phyloP scores from a whole-genome alignment of 441 rosid genomes.

The Croton setiger region DNA sequence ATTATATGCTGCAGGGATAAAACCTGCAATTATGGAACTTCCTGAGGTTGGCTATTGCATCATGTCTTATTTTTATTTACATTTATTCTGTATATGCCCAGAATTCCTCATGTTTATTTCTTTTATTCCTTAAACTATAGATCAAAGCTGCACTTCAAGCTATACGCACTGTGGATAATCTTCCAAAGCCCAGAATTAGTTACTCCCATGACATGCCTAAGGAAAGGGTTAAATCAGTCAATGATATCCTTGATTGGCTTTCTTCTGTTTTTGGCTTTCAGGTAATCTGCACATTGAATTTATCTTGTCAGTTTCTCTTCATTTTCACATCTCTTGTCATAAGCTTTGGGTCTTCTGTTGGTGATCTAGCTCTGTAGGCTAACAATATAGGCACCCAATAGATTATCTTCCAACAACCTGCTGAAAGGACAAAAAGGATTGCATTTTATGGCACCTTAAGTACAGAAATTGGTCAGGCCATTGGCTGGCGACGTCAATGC shows the following conservation, averaged over 20 bases:
- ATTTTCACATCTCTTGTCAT: conserved; percentile 12
- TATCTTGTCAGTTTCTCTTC: conserved; percentile 9
- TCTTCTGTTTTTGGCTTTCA: conserved; percentile 92
- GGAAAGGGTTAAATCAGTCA: conserved; percentile 42
- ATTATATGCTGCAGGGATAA: conserved; percentile 56
- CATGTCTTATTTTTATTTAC: conserved; percentile 8
- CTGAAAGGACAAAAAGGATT: background rate
- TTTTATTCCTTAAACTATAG: conserved; percentile 36
- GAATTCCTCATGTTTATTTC: conserved; percentile 20
- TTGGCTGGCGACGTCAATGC: background rate
- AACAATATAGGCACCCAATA: background rate
- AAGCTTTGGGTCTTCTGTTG: conserved; percentile 7
- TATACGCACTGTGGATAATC: conserved; percentile 57
- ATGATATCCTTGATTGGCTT: conserved; percentile 95
- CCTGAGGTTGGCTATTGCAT: conserved; percentile 65
- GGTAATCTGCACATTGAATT: conserved; percentile 39
- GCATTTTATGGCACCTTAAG: background rate
- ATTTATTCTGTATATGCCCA: conserved; percentile 15
- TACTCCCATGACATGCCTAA: conserved; percentile 31
- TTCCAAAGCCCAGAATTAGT: conserved; percentile 51
- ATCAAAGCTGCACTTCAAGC: conserved; percentile 80
- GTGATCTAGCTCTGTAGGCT: conserved; percentile 2
- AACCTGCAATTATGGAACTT: conserved; percentile 80
- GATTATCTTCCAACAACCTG: conserved; percentile 1
- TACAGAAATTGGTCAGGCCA: conserved; percentile 2